Evolutionary conservation across 2,329 filamentous ascomycete species (phyloP).

Genomic region (Pyricularia grisea): DNA sequence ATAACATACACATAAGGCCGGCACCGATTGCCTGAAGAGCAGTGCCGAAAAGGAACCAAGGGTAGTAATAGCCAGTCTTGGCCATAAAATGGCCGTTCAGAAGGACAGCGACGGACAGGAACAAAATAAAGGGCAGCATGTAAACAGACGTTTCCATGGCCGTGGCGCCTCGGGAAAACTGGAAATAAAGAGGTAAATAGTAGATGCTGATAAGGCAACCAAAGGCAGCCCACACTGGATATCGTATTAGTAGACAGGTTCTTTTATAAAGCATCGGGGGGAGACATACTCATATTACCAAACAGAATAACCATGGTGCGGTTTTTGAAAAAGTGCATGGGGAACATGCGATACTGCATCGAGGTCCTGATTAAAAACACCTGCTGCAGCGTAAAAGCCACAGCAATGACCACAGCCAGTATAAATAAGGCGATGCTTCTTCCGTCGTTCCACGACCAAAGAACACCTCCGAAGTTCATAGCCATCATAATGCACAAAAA

Average conservation of each 20-base stretch:
- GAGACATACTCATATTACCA: neutral
- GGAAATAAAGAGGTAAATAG: too few relatives aligned
- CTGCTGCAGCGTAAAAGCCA: slow-evolving; percentile 37
- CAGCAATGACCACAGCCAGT: slow-evolving; percentile 14
- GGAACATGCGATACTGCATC: neutral
- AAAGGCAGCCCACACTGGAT: too few relatives aligned
- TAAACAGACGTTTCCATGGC: too few relatives aligned
- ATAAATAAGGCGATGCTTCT: slow-evolving; percentile 11
- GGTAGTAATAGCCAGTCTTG: too few relatives aligned
- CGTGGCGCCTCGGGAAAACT: too few relatives aligned
- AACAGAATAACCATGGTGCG: neutral
- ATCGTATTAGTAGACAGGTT: too few relatives aligned
- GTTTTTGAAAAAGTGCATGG: neutral
- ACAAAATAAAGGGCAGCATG: too few relatives aligned
- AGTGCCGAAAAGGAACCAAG: too few relatives aligned
- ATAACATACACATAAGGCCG: slow-evolving; percentile 3
- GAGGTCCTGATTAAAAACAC: neutral
- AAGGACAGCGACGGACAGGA: too few relatives aligned
- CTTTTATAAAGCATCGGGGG: neutral
- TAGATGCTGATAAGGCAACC: too few relatives aligned
- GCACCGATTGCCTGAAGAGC: slow-evolving; percentile 5
- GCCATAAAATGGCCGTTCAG: too few relatives aligned
- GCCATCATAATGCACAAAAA: slow-evolving; percentile 30
- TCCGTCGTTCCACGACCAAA: slow-evolving; percentile 33
- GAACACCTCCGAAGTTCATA: slow-evolving; percentile 38